Percentiles rank a stretch among this genome's conserved stretches.
Evolutionary conservation across 176 grass and related monocot species (phyloP).

Genomic region (Aegilops bicornis): DNA sequence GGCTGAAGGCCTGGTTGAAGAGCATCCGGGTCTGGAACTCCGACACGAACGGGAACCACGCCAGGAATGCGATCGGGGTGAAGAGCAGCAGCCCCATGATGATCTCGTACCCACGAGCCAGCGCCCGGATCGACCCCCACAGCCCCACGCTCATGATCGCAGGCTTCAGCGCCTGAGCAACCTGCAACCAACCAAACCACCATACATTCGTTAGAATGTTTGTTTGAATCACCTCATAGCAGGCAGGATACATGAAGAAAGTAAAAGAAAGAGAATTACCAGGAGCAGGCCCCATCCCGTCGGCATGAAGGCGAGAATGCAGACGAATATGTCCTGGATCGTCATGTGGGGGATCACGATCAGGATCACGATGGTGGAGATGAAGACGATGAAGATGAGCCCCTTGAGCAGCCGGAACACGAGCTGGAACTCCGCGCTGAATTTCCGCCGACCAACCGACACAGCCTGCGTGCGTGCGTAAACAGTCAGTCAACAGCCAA

Average conservation of each 20-base stretch:
- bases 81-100: constrained; percentile 90
- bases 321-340: constrained; percentile 79
- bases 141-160: constrained; percentile 28
- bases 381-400: constrained; percentile 73
- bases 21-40: not conserved
- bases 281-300: constrained; percentile 91
- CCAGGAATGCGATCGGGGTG: constrained; percentile 41
- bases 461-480: constrained; percentile 38
- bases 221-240: not conserved
- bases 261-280: constrained; percentile 9
- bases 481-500: not conserved
- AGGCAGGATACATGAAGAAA: not conserved
- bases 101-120: constrained; percentile 83
- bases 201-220: too few species aligned
- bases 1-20: not conserved
- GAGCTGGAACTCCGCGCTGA: constrained; percentile 89
- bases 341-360: constrained; percentile 84
- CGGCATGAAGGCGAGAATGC: constrained; percentile 90
- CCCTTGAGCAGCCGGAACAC: constrained; percentile 93
- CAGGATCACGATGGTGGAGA: constrained; percentile 77
- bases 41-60: not conserved
- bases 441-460: constrained; percentile 62
- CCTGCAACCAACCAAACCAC: too few species aligned
- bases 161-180: constrained; percentile 63
- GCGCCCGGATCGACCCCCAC: constrained; percentile 73